Evolutionary conservation across 2,329 filamentous ascomycete genomes (phyloP), one percentile per base, ranked within the genome.

Genomic region (Grosmannia huntii): DNA sequence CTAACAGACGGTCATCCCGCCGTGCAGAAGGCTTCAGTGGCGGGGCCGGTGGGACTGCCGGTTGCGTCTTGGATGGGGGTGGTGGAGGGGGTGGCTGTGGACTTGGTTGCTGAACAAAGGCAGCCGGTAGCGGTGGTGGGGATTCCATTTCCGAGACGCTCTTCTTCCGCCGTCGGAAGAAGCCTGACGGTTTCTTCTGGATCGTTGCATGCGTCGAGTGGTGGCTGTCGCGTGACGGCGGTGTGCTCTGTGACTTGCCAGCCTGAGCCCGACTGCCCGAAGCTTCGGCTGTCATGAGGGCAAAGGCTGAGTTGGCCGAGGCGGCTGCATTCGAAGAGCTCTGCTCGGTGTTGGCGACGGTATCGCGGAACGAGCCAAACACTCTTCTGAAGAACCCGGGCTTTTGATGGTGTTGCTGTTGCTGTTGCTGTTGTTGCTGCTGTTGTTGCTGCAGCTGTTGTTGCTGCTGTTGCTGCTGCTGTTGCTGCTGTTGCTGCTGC

Each of bases 141-240:
- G 57, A 59, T 25, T 82, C 78, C 51, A 70, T 68, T 62, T 95
- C 90, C 16, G 83, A 81, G 38, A 90, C 72, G 5, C 91, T 96
- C 79, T 92, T 95, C 80, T 97, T 97, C 62, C 91, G 82, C 60
- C 94, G 81, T 62, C 94, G 82, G 74, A 97, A 97, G 73, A 99
- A 97, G 0, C 90, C 92, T 1, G 92, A 95, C 4, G 89, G 83
- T 71, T 96, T 96, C 76, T 96, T 96, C 66, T 89, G 87, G 56
- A 96, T 74, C 23, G 65, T 66, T 6, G 75, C 72, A 59, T 77
- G 75, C 19, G 75, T 69, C 23, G 69, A 66, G 57, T 73, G 75
- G 55, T 76, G 73, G 38, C 77, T 77, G 62, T 82, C 78, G 59
- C 79, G 72, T 5, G 78, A 77, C 2, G 79, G 76, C 41, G 79